Base-by-base conservation (phyloP, 1,139 yeast genomes). In the Nakaseomyces delphensis region DNA sequence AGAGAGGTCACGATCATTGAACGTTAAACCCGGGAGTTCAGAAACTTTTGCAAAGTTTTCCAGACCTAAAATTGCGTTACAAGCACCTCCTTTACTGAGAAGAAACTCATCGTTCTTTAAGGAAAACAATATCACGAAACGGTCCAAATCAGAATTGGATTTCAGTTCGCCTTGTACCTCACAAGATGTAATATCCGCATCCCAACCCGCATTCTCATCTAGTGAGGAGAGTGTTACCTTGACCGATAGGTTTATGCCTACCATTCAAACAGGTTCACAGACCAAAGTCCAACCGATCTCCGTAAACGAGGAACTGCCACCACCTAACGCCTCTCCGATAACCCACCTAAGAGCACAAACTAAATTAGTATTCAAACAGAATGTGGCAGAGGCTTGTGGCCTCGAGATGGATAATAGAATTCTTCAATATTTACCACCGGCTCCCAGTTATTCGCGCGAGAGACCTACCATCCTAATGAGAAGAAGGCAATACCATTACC, bases 331-430 rank as follows among this genome's bases (percentile, higher is more conserved):
- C 15, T 65, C 74, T 4, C 77, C 77, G 1, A 60, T 67, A 7
- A 67, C 70, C 25, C 77, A 82, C 60, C 75, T 83, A 35, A 76
- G 76, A 54, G 82, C 83, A 1, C 87, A 81, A 59, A 77, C 84
- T 1, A 73, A 79, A 31, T 71, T 76, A 50, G 78, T 81, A 3
- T 86, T 86, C 60, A 84, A 83, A 61, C 78, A 80, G 53, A 82
- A 86, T 40, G 95, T 89, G 8, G 97, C 97, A 0, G 85, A 84
- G 60, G 96, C 96, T 0, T 87, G 96, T 61, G 97, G 97, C 0
- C 70, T 89, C 43, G 83, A 84, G 44, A 76, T 86, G 59, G 83
- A 86, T 51, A 83, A 86, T 45, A 71, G 96, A 48, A 85, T 91
- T 36, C 68, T 91, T 47, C 89, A 86, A 55, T 91, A 83, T 62